Conservation (phyloP, 192 early-diverging fungal species). For the Backusella tuberculispora region DNA sequence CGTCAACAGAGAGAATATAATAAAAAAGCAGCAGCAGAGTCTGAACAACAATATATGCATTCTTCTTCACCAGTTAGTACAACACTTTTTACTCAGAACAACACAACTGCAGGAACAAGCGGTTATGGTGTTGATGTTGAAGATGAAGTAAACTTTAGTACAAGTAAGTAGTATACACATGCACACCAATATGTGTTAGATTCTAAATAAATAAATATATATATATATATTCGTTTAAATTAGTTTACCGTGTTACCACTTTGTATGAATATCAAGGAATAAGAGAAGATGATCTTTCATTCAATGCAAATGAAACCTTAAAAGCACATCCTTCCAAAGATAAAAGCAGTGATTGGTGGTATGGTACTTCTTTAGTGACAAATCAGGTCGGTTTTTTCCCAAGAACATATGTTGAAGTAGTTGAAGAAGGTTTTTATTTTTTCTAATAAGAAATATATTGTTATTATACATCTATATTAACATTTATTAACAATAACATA, state of each 20-base stretch:
- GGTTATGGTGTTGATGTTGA: slow-evolving; percentile 43
- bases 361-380: slow-evolving; percentile 46
- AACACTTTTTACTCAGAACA: background rate
- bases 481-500: slow-evolving; percentile 4
- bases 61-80: slow-evolving; percentile 12
- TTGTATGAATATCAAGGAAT: slow-evolving; percentile 57
- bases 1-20: background rate
- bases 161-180: slow-evolving; percentile 31
- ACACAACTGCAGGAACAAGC: slow-evolving; percentile 41
- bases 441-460: background rate
- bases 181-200: background rate
- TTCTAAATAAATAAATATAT: too few relatives aligned
- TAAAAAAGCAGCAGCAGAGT: background rate
- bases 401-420: slow-evolving; percentile 56
- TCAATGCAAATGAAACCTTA: slow-evolving; percentile 54
- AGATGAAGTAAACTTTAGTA: slow-evolving; percentile 45
- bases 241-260: slow-evolving; percentile 42
- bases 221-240: slow-evolving; percentile 18
- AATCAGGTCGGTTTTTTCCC: slow-evolving; percentile 67
- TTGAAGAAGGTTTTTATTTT: slow-evolving; percentile 36
- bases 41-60: background rate
- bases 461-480: background rate
- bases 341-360: slow-evolving; percentile 72
- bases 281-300: slow-evolving; percentile 60
- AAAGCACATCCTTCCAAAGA: slow-evolving; percentile 56